A percentile compares a stretch with the other conserved stretches of the same genome.
These are phyloP conservation scores for Fomitopsis pinicola DNA, from an alignment of 1,284 basidiomycete genomes.

Conservation along the genomic window DNA sequence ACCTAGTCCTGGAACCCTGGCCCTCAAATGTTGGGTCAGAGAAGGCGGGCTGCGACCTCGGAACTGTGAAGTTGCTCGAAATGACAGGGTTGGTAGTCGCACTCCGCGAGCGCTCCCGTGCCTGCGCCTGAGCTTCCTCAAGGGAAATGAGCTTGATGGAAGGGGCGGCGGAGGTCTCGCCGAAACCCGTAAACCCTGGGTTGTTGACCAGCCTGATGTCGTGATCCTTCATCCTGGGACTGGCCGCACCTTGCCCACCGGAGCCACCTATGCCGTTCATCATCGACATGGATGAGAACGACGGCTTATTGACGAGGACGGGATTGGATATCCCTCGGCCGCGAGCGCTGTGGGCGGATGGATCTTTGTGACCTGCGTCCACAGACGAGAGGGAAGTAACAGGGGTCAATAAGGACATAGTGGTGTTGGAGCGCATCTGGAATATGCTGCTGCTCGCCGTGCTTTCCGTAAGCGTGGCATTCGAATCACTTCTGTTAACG, in stretches of 20 bases:
- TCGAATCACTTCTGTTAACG: conserved; percentile 42
- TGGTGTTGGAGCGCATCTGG: conserved; percentile 34
- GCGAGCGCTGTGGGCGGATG: conserved; percentile 18
- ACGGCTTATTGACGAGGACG: conserved; percentile 24
- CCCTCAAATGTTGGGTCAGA: conserved; percentile 10
- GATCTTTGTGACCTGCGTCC: conserved; percentile 30
- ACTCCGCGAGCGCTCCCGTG: conserved; percentile 47
- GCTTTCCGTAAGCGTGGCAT: conserved; percentile 50
- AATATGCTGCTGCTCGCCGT: conserved; percentile 32
- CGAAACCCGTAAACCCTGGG: conserved; percentile 37
- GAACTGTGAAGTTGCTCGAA: conserved; percentile 18
- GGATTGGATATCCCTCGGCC: conserved; percentile 29
- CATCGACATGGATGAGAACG: conserved; percentile 14
- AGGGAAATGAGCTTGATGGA: conserved; percentile 66
- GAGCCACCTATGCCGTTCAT: conserved; percentile 9
- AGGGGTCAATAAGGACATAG: conserved; percentile 39
- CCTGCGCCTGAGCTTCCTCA: conserved; percentile 69
- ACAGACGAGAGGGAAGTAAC: conserved; percentile 44
- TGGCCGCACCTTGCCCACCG: conserved; percentile 2
- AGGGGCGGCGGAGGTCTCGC: conserved; percentile 40
- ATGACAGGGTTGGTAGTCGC: conserved; percentile 37
- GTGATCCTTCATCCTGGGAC: conserved; percentile 19
- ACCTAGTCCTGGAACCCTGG: conserved; percentile 32
- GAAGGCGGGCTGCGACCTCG: conserved; percentile 8
- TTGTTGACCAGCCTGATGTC: conserved; percentile 31